phyloP scores from a whole-genome alignment of 2,329 filamentous ascomycete species.

The Venturiaceae sp. region DNA sequence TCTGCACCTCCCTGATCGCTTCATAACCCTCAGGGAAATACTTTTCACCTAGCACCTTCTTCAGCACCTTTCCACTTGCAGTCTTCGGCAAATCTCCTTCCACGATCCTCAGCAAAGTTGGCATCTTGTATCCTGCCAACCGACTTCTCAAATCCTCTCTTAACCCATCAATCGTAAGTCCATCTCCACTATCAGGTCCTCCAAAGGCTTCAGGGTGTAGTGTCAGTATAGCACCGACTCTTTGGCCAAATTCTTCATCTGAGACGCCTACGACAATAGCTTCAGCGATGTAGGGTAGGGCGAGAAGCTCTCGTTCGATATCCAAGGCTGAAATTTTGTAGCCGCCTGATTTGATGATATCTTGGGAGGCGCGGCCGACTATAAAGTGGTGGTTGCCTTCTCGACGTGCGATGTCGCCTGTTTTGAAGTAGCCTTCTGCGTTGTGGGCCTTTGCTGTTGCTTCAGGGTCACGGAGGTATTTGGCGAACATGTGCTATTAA shows the following conservation, averaged over 20 bases:
- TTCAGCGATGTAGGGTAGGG: constrained; percentile 38
- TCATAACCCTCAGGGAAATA: constrained; percentile 25
- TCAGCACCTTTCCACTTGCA: constrained; percentile 40
- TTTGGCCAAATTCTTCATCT: constrained; percentile 45
- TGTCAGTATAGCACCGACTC: constrained; percentile 43
- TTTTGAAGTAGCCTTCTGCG: constrained; percentile 39
- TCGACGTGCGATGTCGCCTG: constrained; percentile 31
- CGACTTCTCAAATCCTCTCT: constrained; percentile 33
- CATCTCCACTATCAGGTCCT: background rate
- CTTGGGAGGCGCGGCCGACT: constrained; percentile 40
- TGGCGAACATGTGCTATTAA: constrained; percentile 28
- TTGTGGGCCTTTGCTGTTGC: constrained; percentile 37
- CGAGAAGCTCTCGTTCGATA: constrained; percentile 43
- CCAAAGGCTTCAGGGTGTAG: constrained; percentile 20
- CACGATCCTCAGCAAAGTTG: constrained; percentile 35
- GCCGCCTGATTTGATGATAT: constrained; percentile 46
- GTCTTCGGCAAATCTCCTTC: constrained; percentile 38
- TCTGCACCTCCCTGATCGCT: constrained; percentile 18
- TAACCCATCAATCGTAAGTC: constrained; percentile 30
- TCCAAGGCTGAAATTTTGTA: constrained; percentile 47
- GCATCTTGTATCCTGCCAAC: constrained; percentile 39
- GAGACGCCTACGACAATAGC: constrained; percentile 44
- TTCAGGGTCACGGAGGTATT: constrained; percentile 30
- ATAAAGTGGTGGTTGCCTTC: constrained; percentile 41
- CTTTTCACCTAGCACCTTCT: constrained; percentile 32